Evolutionary conservation across 331 rosid species (phyloP), one percentile per base, ranked within the genome.

Genomic region (Quercus lobata): DNA sequence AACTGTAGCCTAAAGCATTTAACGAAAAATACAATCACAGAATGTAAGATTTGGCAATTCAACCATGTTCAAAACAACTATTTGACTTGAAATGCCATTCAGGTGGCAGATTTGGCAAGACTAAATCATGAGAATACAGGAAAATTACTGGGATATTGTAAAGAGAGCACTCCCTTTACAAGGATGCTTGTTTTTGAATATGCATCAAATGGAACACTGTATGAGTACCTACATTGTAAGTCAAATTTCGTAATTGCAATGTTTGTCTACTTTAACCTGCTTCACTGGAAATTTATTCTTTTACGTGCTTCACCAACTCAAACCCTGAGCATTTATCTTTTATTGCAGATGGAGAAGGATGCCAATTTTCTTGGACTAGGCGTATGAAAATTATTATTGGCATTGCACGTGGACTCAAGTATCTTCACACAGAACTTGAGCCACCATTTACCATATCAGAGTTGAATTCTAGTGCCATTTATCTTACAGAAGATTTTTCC

Each of bases 171-270:
- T 75, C 99, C 98, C 22, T 93, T 96, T 85, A 91, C 97, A 25
- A 96, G 99, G 90, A 93, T 93, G 98, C 85, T 96, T 80, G 93
- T 96, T 85, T 90, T 92, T 82, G 98, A 93, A 80, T 96, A 96
- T 85, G 97, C 98, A 72, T 92, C 97, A 34, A 96, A 96, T 81
- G 99, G 99, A 79, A 92, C 97, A 76, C 89, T 96, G 75, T 91
- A 87, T 35, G 99, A 96, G 79, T 88, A 93, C 86, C 94, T 96
- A 16, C 99, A 96, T 75, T 91, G 99, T 93, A 84, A 88, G 97
- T 82, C 80, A 60, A 57, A 61, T 70, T 84, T 73, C 73, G 69
- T 81, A 73, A 7, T 32, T 77, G 73, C 58, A 6, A 11, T 58
- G 30, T 58, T 29, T 72, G 30, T 68, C 52, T 56, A 69, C 52